Base-by-base conservation (phyloP, 306 rosid species). In the Lathyrus sativus region DNA sequence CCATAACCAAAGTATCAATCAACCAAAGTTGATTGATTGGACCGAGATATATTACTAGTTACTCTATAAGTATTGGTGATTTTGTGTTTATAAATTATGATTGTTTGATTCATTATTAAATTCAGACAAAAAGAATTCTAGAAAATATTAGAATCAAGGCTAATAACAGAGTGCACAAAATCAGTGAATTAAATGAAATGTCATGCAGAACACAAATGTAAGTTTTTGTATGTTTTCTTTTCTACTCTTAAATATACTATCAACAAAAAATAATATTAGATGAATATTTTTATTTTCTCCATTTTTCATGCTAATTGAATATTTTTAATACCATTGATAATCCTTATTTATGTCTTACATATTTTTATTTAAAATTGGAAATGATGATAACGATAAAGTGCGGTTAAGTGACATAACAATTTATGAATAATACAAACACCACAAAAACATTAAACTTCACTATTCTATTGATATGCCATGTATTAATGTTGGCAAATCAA, bases 401-500 rank as follows among this genome's bases (percentile, higher is more conserved):
- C 29, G 14, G 2, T 18, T 46, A 22, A 75, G 4, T n/a, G 89
- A 85, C 41, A 24, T 74, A 5, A 74, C 86, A 0, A 79, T 85
- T 44, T 41, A 38, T 76, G 76, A 81, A 0, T 85, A 81, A 73
- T 79, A 17, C 43, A 62, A 24, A 19, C 11, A 3, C 13, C 14
- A 51, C 18, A 85, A 76, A 15, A 13, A 46, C 3, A 67, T 85
- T 35, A 12, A 7, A 7, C 35, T 82, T 69, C 39, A 1, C 0
- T 5, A 24, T 15, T 79, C 89, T 38, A 79, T 79, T 66, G 75
- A 85, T 65, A 31, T 82, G 1, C 87, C 83, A 51, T 85, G 89
- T 74, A 79, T 85, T 67, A 79, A 82, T 68, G 76, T 82, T 53
- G 89, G 87, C 19, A 82, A 79, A 68, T 77, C 85, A 53, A 74